Evolutionary conservation across 352 stramenopile genomes (phyloP).

Genomic region (Pythium brachiatum): DNA sequence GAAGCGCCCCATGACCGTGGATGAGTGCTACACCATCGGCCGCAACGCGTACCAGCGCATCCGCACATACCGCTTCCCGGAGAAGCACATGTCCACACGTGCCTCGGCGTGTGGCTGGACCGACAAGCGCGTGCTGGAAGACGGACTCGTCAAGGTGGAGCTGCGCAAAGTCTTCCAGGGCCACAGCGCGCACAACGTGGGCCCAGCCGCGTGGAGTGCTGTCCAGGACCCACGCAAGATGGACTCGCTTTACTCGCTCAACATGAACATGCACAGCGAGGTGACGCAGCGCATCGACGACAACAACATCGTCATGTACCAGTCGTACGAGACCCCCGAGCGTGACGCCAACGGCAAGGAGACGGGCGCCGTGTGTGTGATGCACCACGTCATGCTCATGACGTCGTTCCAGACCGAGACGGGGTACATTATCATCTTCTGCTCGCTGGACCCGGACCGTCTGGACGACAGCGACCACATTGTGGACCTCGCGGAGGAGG

Average conservation of each 20-base stretch:
- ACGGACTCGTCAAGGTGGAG: slow-evolving; percentile 34
- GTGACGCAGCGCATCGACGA: slow-evolving; percentile 32
- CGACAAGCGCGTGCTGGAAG: slow-evolving; percentile 31
- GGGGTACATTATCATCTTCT: slow-evolving; percentile 25
- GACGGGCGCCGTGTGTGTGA: slow-evolving; percentile 14
- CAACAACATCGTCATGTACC: slow-evolving; percentile 39
- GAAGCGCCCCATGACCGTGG: slow-evolving; percentile 24
- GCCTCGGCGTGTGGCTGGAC: slow-evolving; percentile 31
- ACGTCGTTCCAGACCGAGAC: slow-evolving; percentile 19
- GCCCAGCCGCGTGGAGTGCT: slow-evolving; percentile 26
- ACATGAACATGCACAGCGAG: slow-evolving; percentile 35
- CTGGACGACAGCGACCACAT: slow-evolving; percentile 22
- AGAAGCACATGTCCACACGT: slow-evolving; percentile 27
- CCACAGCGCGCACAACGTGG: slow-evolving; percentile 13
- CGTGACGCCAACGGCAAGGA: slow-evolving; percentile 18
- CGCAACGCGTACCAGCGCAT: slow-evolving; percentile 32
- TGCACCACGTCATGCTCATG: slow-evolving; percentile 28
- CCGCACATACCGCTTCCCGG: slow-evolving; percentile 20
- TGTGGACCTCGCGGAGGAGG: slow-evolving; percentile 22
- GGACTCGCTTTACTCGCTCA: slow-evolving; percentile 28
- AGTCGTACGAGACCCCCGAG: slow-evolving; percentile 31
- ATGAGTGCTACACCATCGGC: slow-evolving; percentile 34
- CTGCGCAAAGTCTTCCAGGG: slow-evolving; percentile 28
- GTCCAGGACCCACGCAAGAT: slow-evolving; percentile 24
- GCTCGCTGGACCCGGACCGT: slow-evolving; percentile 19